Base-by-base conservation (phyloP, 164 flowering plant genomes). In the Vitis riparia region DNA sequence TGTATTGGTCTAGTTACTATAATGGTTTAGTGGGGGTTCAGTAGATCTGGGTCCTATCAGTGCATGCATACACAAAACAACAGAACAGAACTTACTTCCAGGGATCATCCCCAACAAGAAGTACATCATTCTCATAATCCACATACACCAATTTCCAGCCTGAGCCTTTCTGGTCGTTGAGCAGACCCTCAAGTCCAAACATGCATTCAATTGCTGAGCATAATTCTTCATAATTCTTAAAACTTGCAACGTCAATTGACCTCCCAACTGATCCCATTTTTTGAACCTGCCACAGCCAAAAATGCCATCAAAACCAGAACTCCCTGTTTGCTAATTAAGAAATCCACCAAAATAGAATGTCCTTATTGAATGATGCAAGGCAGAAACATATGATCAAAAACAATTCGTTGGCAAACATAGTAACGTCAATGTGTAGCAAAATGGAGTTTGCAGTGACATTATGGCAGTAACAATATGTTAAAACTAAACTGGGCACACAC, bases 51-150 rank as follows among this genome's bases (percentile, higher is more conserved):
- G 2, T 23, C 32, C 14, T 59, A 14, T 59, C 32, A 8, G 7
- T 59, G 62, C 64, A 32, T 15, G 7, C 9, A 17, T 9, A 61
- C 16, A 49, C 11, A 29, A 55, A 61, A 27, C 27, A 60, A n/a
- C 12, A 0, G 13, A 53, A 44, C n/a, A 60, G 2, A 52, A 61
- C 99, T 86, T 87, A 96, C 99, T 93, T 96, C 99, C 99, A 96
- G 11, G 99, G 99, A 83, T 93, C 99, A 75, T 96, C 99, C 15
- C 99, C 99, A 27, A 96, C 97, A 51, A 96, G 98, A 61, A 96
- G 93, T 37, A 93, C 96, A 69, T 96, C 99, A 57, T 88, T 92
- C 80, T 96, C 99, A 59, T 86, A 92, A 72, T 96, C 99, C 59
- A 92, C 97, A 59, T 93, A 96, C 0, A 96, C 97, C 32, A 96